A percentile compares a stretch with the other conserved stretches of the same genome.
phyloP scores from a whole-genome alignment of 208 protist genomes.

The Acanthamoeba divionensis region DNA sequence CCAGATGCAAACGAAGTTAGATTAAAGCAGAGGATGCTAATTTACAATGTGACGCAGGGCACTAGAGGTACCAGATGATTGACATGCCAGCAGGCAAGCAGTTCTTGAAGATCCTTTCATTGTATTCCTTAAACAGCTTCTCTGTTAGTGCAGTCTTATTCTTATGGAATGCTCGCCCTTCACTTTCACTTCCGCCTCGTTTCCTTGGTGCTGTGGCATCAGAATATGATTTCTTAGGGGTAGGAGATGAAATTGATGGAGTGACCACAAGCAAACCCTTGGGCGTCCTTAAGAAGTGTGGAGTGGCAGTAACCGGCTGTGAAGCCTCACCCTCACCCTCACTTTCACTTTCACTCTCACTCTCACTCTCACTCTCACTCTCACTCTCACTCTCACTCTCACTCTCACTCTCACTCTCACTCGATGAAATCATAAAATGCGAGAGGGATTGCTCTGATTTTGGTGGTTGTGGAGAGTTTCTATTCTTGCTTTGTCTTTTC shows the following conservation, averaged over 20 bases:
- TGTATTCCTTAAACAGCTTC: neutral
- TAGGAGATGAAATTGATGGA: neutral
- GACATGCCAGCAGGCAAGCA: neutral
- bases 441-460: neutral
- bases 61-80: conserved; percentile 8
- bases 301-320: neutral
- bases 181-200: neutral
- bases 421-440: neutral
- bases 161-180: neutral
- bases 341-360: neutral
- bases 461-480: neutral
- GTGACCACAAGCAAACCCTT: neutral
- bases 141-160: conserved; percentile 1
- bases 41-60: neutral
- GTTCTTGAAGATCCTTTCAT: neutral
- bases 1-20: no score
- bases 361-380: neutral
- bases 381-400: neutral
- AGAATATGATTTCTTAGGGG: neutral
- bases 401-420: neutral
- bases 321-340: neutral
- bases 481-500: neutral
- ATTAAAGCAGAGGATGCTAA: neutral
- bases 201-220: neutral
- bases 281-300: neutral